These are phyloP conservation scores for Exophiala sp. DNA, from an alignment of 2,329 filamentous ascomycete genomes.

Conservation along the genomic window DNA sequence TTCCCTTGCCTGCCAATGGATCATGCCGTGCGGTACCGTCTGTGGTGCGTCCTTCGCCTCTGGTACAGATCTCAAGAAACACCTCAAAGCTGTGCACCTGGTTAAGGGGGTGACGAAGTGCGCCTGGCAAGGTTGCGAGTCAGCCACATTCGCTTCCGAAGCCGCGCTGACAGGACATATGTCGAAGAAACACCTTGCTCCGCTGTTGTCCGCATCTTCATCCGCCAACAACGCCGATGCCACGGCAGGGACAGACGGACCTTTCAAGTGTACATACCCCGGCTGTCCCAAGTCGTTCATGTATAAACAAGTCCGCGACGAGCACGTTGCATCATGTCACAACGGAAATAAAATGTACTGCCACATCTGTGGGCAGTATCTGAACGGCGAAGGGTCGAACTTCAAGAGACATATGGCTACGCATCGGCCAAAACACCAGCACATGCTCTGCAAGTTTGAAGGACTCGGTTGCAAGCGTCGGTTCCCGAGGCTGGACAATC, in stretches of 20 bases:
- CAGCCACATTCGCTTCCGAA: conserved; percentile 26
- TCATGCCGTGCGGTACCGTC: conserved; percentile 29
- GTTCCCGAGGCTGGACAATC: conserved; percentile 28
- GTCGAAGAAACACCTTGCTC: conserved; percentile 28
- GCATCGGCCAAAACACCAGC: conserved; percentile 27
- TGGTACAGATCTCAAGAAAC: conserved; percentile 28
- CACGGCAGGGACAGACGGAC: conserved; percentile 11
- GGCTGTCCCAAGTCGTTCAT: conserved; percentile 28
- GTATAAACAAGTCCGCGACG: conserved; percentile 30
- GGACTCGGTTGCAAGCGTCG: conserved; percentile 26
- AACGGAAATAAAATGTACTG: conserved; percentile 28
- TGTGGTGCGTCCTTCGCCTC: conserved; percentile 27
- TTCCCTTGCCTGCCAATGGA: conserved; percentile 25
- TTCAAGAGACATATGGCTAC: conserved; percentile 29
- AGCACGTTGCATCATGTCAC: conserved; percentile 25
- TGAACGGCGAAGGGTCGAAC: conserved; percentile 29
- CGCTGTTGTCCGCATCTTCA: conserved; percentile 12
- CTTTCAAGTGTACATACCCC: conserved; percentile 29
- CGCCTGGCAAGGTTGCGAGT: conserved; percentile 25
- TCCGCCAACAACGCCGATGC: conserved; percentile 6
- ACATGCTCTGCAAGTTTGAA: conserved; percentile 28
- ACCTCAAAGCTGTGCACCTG: conserved; percentile 26
- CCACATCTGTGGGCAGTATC: conserved; percentile 26
- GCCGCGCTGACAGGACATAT: conserved; percentile 29
- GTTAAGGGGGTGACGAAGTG: conserved; percentile 27